phyloP scores from a whole-genome alignment of 192 early-diverging fungal species.

The Coemansia sp. region DNA sequence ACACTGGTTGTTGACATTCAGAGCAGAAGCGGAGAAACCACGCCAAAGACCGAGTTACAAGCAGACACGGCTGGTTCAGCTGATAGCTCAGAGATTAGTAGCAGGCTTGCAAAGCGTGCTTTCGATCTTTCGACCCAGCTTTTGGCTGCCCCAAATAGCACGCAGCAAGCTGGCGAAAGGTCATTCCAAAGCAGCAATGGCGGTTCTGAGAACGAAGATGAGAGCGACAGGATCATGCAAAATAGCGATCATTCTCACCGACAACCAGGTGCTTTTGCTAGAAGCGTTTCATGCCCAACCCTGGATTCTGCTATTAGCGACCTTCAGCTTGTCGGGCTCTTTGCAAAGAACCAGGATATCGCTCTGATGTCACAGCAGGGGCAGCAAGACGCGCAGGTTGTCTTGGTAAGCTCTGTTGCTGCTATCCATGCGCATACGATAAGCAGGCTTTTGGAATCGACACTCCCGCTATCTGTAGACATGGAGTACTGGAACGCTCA shows the following conservation, averaged over 20 bases:
- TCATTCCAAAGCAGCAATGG: not conserved
- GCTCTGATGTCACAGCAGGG: not conserved
- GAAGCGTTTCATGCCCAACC: slow-evolving; percentile 9
- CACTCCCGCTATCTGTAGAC: slow-evolving; percentile 61
- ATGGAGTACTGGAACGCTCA: slow-evolving; percentile 69
- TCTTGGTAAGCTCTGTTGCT: slow-evolving; percentile 30
- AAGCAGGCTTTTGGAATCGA: slow-evolving; percentile 58
- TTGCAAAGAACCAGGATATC: not conserved
- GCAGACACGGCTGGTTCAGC: not conserved
- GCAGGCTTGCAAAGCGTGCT: slow-evolving; percentile 23
- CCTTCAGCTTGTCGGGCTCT: slow-evolving; percentile 15
- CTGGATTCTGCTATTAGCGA: slow-evolving; percentile 18
- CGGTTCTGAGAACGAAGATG: not conserved
- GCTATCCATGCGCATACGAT: slow-evolving; percentile 62
- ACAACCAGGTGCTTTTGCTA: not conserved
- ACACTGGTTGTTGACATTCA: slow-evolving; percentile 12
- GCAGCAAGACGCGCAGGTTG: slow-evolving; percentile 5
- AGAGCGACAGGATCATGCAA: not conserved
- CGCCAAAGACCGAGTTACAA: not conserved
- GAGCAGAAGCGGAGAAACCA: not conserved
- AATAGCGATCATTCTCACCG: not conserved
- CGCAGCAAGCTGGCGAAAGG: not conserved
- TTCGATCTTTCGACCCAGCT: slow-evolving; percentile 40
- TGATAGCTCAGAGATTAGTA: not conserved
- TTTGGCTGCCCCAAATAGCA: not conserved